A percentile compares a stretch with the other conserved stretches of the same genome.
Evolutionary conservation across 176 grass and related monocot genomes (phyloP).

Genomic region (Oryza meridionalis): DNA sequence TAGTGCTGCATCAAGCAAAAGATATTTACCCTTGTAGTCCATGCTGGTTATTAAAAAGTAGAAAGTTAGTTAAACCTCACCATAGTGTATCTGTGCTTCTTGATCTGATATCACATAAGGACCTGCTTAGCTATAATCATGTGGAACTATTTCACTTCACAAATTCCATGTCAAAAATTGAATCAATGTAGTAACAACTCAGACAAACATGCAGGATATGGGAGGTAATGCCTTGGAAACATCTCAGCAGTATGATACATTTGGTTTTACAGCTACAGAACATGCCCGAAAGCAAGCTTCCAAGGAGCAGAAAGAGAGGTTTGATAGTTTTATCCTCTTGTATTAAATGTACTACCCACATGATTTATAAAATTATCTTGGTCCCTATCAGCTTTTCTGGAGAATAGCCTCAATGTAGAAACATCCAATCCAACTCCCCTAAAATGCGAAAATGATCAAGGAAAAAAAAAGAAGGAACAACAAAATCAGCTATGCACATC

Average conservation of each 20-base stretch:
- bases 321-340: constrained; percentile 29
- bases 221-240: constrained; percentile 86
- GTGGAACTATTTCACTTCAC: constrained; percentile 22
- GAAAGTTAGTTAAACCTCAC: not conserved
- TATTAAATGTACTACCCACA: constrained; percentile 2
- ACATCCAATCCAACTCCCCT: not conserved
- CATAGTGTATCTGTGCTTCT: not conserved
- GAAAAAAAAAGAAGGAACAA: not conserved
- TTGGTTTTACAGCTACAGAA: constrained; percentile 91
- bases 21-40: not conserved
- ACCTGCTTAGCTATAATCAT: not conserved
- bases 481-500: not conserved
- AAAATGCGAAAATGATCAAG: not conserved
- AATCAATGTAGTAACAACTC: constrained; percentile 17
- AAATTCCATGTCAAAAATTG: not conserved
- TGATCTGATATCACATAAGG: not conserved
- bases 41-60: constrained; percentile 13
- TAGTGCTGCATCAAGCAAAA: constrained; percentile 18
- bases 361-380: constrained; percentile 21
- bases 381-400: not conserved
- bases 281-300: constrained; percentile 76
- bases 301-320: constrained; percentile 91
- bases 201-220: constrained; percentile 65
- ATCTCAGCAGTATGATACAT: constrained; percentile 92
- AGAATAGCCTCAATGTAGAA: not conserved